Evolutionary conservation across 345 rosid species (phyloP).

Genomic region (Populus euphratica): DNA sequence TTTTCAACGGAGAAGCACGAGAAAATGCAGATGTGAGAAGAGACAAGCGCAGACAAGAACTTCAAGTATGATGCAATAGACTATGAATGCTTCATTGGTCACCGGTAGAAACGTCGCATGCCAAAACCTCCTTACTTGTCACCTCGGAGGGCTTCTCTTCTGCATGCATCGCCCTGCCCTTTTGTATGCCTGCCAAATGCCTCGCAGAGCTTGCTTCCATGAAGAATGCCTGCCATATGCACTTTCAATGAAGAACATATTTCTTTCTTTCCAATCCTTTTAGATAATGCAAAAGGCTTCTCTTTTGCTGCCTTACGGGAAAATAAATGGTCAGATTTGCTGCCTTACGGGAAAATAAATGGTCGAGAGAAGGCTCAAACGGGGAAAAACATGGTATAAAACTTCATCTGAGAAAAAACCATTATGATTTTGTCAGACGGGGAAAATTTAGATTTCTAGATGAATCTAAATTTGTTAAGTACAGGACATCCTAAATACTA

Average conservation of each 20-base stretch:
- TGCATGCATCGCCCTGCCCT: neutral
- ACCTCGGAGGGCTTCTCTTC: neutral
- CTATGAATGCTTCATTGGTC: too few relatives aligned
- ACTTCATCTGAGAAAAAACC: too few relatives aligned
- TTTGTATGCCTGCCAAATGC: conserved; percentile 1
- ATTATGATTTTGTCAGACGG: neutral
- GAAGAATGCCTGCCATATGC: neutral
- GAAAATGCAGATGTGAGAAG: too few relatives aligned
- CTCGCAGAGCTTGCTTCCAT: neutral
- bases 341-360: neutral
- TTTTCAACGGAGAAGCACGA: too few relatives aligned
- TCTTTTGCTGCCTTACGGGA: neutral
- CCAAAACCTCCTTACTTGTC: neutral
- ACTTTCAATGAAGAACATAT: neutral
- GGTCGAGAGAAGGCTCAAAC: too few relatives aligned
- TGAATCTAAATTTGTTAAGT: too few relatives aligned
- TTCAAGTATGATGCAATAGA: too few relatives aligned
- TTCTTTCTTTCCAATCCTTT: neutral
- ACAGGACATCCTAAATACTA: too few relatives aligned
- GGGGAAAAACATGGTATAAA: too few relatives aligned
- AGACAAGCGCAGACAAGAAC: too few relatives aligned
- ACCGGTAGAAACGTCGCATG: neutral
- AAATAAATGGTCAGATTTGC: neutral
- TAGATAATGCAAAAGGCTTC: neutral
- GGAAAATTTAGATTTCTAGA: too few relatives aligned